Base-by-base conservation (phyloP, 441 rosid genomes). In the Melastoma candidum region DNA sequence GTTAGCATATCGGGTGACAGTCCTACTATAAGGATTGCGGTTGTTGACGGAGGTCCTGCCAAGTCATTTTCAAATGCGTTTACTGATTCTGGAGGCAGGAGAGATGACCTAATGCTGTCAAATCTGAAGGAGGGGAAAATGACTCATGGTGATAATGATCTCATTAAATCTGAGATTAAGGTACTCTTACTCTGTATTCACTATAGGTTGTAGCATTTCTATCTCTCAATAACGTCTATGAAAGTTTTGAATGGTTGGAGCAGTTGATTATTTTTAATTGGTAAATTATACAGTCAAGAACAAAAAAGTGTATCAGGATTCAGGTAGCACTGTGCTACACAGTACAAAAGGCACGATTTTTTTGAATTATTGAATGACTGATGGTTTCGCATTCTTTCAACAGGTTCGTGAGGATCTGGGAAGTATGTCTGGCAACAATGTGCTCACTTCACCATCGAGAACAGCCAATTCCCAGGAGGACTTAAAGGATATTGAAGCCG, bases 61-160 rank as follows among this genome's bases (percentile, higher is more conserved):
- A 74, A 73, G 63, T 79, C 72, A 52, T 44, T 71, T 48, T 44
- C 44, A 29, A 49, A 59, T 14, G 65, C 54, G 14, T 46, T 12
- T 36, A 36, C 60, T 47, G 64, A 51, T 61, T 45, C 47, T 48
- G 85, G 76, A 25, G 71, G 48, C 27, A 65, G 67, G 57, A 77
- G 64, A 64, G 83, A 75, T 54, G 60, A 48, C 56, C 59, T 76
- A 68, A 63, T 75, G 58, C 63, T 76, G 68, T 76, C 81, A 45
- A 79, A 71, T 69, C 71, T 71, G 2, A 79, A 81, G 73, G 85
- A 85, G 65, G 51, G 61, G 47, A 82, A 74, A 63, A 77, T 71
- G 70, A 72, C 66, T 66, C 47, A 49, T 29, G 63, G 66, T 43
- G 73, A 76, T 70, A 80, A 67, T 69, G 93, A 71, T 50, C 55